Base-by-base conservation (phyloP, 2,329 filamentous ascomycete genomes). In the Calonectria fujianensis region DNA sequence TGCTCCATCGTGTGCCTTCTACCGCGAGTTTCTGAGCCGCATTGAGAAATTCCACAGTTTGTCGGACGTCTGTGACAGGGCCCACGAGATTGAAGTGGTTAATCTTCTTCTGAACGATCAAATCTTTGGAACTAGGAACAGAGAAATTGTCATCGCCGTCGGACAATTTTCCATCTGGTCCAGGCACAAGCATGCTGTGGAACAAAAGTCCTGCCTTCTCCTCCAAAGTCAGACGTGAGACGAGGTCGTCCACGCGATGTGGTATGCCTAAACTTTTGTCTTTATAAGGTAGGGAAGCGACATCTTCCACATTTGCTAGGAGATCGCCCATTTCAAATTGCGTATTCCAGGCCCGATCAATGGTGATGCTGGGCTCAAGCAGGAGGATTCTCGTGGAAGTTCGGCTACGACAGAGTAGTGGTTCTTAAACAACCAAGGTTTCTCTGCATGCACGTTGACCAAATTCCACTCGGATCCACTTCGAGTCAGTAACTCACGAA, bases 51-150 rank as follows among this genome's bases (percentile, higher is more conserved):
- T 82, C 80, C 0, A 85, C 87, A 3, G 78, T 75, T 29, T 76
- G 20, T n/a, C 67, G 68, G 9, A 85, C 83, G 66, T 87, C 83
- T 29, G 74, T 75, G 54, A 90, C 85, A 9, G 84, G 83, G 39
- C 86, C 88, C 20, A 86, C 85, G 2, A 87, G 79, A 75, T 86
- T 89, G 82, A 88, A 88, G 65, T 89, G 88, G 1, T 87, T 86
- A n/a, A 76, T 75, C 27, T 39, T 52, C 32, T 75, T 72, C 4
- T 37, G 54, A 24, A 70, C 20, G 5, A 72, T 52, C 2, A 73
- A 54, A 31, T 73, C 39, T 29, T 75, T 59, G 18, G 75, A 74
- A 39, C 57, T 72, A n/a, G 64, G 59, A 5, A 66, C 27, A 29
- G 72, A 70, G 10, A 39, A 51, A 2, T 32, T 64, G 13, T 52